Evolutionary conservation across 306 rosid genomes (phyloP), one percentile per base, ranked within the genome.

Genomic region (Prunus salicina): DNA sequence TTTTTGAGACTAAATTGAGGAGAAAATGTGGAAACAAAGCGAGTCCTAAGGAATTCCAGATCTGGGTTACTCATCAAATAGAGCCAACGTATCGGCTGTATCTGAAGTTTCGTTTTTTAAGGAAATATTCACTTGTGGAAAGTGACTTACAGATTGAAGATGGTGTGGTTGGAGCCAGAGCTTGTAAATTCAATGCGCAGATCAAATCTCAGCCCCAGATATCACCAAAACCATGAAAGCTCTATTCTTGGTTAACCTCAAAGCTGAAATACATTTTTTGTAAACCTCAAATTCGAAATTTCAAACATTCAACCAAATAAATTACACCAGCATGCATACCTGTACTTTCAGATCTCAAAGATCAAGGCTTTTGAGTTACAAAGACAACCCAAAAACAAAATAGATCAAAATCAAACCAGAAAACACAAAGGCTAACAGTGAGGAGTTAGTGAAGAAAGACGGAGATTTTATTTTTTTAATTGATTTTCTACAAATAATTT

Each of bases 71-170:
- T 45, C 57, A 58, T 18, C 20, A 65, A 45, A 46, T 53, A 20
- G 25, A 56, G 34, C 41, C 19, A 27, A 71, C 14, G 20, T 8
- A 12, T 53, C 2, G 9, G 14, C 53, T 73, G 24, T 32, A 25
- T 4, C 46, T 19, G 1, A 32, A 45, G 5, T 20, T 66, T 49
- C 12, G 19, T 14, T 49, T 65, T 24, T 52, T 2, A 8, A 12
- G 19, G 27, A 77, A 56, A 11, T 38, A 4, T 30, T 15, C 12
- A 38, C 14, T 27, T 9, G 49, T 47, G 8, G 13, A 15, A 60
- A 71, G 28, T 25, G 34, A 71, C 77, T 71, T 64, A 71, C 72
- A 30, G 38, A 77, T 69, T 69, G 45, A 60, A 34, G 53, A 51
- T 64, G 34, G 57, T 1, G 34, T 46, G 30, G 52, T 66, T 66